Evolutionary conservation across 208 protist genomes (phyloP).

Genomic region (Trypanosoma brucei): DNA sequence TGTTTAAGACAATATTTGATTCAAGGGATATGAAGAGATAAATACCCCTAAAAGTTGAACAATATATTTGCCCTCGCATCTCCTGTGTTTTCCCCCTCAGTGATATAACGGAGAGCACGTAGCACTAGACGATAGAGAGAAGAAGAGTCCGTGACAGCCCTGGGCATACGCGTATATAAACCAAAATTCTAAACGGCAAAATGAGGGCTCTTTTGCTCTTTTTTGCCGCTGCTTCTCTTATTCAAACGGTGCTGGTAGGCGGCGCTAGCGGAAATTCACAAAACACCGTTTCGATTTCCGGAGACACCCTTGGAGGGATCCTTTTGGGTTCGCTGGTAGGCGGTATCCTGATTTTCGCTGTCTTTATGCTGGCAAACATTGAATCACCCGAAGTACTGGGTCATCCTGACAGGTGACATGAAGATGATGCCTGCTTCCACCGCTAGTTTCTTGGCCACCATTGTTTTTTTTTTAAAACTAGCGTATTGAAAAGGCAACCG

Average conservation of each 20-base stretch:
- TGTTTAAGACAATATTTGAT: no score
- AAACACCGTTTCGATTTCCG: conserved; percentile 60
- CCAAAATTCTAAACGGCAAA: neutral
- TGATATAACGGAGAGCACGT: no score
- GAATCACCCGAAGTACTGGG: conserved; percentile 51
- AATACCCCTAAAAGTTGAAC: no score
- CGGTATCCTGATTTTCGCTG: conserved; percentile 54
- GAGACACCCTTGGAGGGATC: conserved; percentile 53
- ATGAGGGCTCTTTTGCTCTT: neutral
- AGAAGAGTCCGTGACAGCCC: no score
- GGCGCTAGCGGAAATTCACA: conserved; percentile 8
- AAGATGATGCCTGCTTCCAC: neutral
- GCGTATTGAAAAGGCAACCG: no score
- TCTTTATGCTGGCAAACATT: conserved; percentile 76
- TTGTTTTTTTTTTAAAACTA: neutral
- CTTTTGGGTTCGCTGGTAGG: conserved; percentile 54
- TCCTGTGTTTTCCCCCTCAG: no score
- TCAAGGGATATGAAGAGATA: no score
- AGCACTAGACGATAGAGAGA: no score
- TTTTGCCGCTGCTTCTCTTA: conserved; percentile 19
- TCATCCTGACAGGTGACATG: conserved; percentile 16
- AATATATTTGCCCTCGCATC: no score
- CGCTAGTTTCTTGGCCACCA: neutral
- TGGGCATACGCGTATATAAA: no score
- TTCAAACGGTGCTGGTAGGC: conserved; percentile 12